Evolutionary conservation across 1,284 basidiomycete genomes (phyloP).

Genomic region (Singerocomus inundabilis): DNA sequence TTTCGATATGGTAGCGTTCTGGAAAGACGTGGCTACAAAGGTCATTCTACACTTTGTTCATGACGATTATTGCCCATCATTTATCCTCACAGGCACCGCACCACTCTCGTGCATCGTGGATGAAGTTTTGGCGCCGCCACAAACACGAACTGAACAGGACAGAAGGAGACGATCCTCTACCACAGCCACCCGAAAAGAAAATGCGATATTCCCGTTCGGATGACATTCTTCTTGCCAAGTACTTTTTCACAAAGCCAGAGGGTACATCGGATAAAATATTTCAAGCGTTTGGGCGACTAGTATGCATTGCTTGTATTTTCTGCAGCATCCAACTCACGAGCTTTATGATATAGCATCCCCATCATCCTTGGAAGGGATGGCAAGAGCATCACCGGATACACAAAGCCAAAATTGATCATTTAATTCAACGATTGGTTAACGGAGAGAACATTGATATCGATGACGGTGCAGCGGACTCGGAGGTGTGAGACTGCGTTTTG

Average conservation of each 20-base stretch:
- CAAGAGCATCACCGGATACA: conserved; percentile 84
- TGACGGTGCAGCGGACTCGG: conserved; percentile 28
- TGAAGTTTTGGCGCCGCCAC: conserved; percentile 84
- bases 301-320: conserved; percentile 34
- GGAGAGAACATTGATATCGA: conserved; percentile 54
- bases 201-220: conserved; percentile 76
- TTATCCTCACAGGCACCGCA: conserved; percentile 61
- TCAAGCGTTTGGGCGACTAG: conserved; percentile 67
- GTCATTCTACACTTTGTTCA: conserved; percentile 32
- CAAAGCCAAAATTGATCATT: conserved; percentile 77
- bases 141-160: conserved; percentile 72
- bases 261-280: conserved; percentile 80
- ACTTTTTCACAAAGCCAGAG: conserved; percentile 65
- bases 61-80: neutral
- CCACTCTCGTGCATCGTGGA: conserved; percentile 84
- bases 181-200: conserved; percentile 75
- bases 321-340: neutral
- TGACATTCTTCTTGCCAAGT: conserved; percentile 71
- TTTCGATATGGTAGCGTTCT: conserved; percentile 78
- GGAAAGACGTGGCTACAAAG: conserved; percentile 79
- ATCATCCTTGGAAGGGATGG: conserved; percentile 89
- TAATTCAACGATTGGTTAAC: conserved; percentile 55
- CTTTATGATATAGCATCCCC: conserved; percentile 56
- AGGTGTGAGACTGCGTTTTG: conserved; percentile 20
- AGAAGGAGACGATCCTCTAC: conserved; percentile 64